Conservation (phyloP, 768 basidiomycete genomes). For the Sporobolomyces pararoseus region DNA sequence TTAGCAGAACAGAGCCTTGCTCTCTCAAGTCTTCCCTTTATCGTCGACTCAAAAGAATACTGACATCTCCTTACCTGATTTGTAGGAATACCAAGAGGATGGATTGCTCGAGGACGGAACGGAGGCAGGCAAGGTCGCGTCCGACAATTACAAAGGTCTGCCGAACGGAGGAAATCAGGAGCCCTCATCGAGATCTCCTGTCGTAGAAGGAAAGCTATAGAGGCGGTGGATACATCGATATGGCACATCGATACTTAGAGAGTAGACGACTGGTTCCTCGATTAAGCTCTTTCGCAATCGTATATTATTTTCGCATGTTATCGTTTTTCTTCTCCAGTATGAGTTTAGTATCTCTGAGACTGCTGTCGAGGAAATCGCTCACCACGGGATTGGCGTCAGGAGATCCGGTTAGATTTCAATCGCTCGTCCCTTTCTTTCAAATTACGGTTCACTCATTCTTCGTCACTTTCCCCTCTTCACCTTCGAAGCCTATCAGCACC, state of each 20-base stretch:
- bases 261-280: not conserved
- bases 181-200: not conserved
- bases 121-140: slow-evolving; percentile 14
- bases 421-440: not conserved
- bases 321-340: not conserved
- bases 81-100: slow-evolving; percentile 36
- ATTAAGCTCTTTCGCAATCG: not conserved
- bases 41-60: too few species aligned
- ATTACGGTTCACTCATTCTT: not conserved
- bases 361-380: too few species aligned
- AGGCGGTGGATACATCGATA: not conserved
- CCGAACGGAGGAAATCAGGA: slow-evolving; percentile 24
- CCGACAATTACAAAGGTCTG: slow-evolving; percentile 35
- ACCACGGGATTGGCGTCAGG: too few species aligned
- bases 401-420: too few species aligned
- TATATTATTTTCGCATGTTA: not conserved
- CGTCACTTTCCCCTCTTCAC: not conserved
- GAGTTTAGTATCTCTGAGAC: too few species aligned
- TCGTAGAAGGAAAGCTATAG: slow-evolving; percentile 11
- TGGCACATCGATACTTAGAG: not conserved
- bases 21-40: too few species aligned
- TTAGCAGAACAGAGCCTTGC: too few species aligned
- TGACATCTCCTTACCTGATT: too few species aligned
- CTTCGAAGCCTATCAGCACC: not conserved
- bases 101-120: slow-evolving; percentile 33